A percentile compares a stretch with the other conserved stretches of the same genome.
Evolutionary conservation across 495 filamentous ascomycete genomes (phyloP).

Genomic region (Penicillium bovifimosum): DNA sequence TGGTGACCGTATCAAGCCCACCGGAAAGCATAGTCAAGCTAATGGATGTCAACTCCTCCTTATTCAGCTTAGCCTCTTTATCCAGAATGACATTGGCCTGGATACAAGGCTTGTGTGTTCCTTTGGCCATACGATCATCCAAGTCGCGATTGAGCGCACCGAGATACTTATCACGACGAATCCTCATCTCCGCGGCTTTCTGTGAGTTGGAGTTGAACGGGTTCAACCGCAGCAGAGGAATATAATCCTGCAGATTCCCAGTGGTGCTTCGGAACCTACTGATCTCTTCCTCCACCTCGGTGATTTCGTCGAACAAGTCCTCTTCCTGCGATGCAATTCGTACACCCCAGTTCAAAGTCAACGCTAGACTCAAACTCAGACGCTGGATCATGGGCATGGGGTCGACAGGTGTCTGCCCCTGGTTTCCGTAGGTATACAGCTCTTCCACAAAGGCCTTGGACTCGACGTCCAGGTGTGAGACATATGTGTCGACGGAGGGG

Average conservation of each 20-base stretch:
- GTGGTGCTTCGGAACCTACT: conserved; percentile 55
- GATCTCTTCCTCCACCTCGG: conserved; percentile 56
- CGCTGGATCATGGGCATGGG: conserved; percentile 59
- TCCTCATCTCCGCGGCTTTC: conserved; percentile 53
- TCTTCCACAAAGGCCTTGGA: conserved; percentile 56
- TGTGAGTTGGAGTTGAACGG: conserved; percentile 47
- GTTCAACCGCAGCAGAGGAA: conserved; percentile 54
- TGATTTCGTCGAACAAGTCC: conserved; percentile 56
- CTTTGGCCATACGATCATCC: conserved; percentile 53
- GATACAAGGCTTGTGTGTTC: conserved; percentile 57
- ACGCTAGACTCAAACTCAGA: conserved; percentile 48
- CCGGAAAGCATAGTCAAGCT: conserved; percentile 59
- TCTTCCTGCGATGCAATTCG: conserved; percentile 54
- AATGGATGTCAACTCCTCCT: conserved; percentile 55
- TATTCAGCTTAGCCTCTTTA: conserved; percentile 53
- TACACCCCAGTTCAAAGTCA: conserved; percentile 61
- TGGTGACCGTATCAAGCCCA: conserved; percentile 60
- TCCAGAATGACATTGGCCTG: conserved; percentile 60
- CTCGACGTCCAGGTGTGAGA: conserved; percentile 56
- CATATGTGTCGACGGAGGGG: conserved; percentile 54
- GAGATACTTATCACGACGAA: conserved; percentile 56
- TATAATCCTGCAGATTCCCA: conserved; percentile 60
- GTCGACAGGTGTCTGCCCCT: conserved; percentile 48
- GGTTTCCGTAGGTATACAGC: conserved; percentile 48
- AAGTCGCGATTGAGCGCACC: conserved; percentile 46